These are phyloP conservation scores for Coleophoma eucalyptorum DNA, from an alignment of 2,329 filamentous ascomycete genomes.

Conservation along the genomic window DNA sequence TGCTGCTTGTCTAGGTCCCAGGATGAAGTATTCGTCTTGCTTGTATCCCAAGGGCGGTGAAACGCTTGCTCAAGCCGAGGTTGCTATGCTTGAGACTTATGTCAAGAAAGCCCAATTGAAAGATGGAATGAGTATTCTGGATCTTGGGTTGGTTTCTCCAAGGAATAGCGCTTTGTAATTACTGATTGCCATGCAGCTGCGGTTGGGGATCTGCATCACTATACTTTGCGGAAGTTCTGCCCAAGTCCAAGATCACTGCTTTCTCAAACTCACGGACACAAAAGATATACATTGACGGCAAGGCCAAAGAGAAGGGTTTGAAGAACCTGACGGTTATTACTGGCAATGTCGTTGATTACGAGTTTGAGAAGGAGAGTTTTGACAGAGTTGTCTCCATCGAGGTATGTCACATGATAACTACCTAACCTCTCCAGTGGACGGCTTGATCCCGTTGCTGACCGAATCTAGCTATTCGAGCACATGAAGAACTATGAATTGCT, in stretches of 20 bases:
- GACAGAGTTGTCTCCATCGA: constrained; percentile 66
- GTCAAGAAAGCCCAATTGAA: constrained; percentile 47
- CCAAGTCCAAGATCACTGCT: constrained; percentile 56
- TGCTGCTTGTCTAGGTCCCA: constrained; percentile 55
- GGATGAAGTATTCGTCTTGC: constrained; percentile 71
- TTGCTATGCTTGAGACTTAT: constrained; percentile 62
- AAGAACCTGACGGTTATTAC: constrained; percentile 61
- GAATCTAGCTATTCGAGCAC: constrained; percentile 61
- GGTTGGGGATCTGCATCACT: constrained; percentile 65
- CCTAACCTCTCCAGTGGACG: background rate
- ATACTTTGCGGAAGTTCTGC: constrained; percentile 63
- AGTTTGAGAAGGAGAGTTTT: constrained; percentile 54
- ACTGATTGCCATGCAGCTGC: constrained; percentile 40
- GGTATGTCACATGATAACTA: constrained; percentile 24
- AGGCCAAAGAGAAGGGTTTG: constrained; percentile 52
- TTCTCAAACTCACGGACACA: constrained; percentile 70
- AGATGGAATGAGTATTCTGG: constrained; percentile 29
- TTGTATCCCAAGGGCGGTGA: constrained; percentile 60
- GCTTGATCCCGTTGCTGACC: background rate
- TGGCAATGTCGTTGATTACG: constrained; percentile 62
- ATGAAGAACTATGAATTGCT: constrained; percentile 73
- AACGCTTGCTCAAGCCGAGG: constrained; percentile 63
- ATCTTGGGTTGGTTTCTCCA: constrained; percentile 16
- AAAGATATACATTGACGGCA: constrained; percentile 60
- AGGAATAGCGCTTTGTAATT: background rate